Base-by-base conservation (phyloP, 805 yeast genomes). In the Spathaspora girioi region DNA sequence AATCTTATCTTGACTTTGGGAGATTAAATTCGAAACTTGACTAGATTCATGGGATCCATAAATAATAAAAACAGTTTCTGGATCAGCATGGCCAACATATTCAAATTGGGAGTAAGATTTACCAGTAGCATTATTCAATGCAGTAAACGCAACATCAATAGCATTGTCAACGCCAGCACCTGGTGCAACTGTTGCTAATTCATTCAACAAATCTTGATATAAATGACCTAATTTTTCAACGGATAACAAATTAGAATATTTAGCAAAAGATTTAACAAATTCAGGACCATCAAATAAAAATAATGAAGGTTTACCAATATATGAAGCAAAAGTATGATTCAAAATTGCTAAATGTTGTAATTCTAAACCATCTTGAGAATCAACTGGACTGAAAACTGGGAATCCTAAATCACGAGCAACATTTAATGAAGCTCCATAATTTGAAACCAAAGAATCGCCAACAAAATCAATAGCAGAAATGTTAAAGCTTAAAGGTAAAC, bases 281-380 rank as follows among this genome's bases (percentile, higher is more conserved):
- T 83, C 78, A 12, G 87, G 76, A 32, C 97, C 97, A 66, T 92
- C 97, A 64, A 86, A 89, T 55, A 89, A 75, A 67, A 88, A 84
- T 50, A 90, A 65, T 12, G 86, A 77, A 2, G 96, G 87, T 26
- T 70, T 69, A 31, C 80, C 75, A 29, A 70, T 67, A 49, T 68
- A 59, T 3, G 65, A 56, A 18, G 92, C 84, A 56, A 86, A 70
- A 48, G 79, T 86, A 43, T 84, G 73, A 46, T 90, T 78, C 58
- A 89, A 75, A 40, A 87, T 68, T 19, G 96, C 65, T 49, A 84
- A 73, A 55, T 81, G 82, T 68, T 88, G 93, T 49, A 83, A 80
- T 65, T 89, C 96, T 14, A 57, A 38, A 15, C 75, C 77, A 38
- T 76, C 61, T 23, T 76, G 71, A 23, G 65, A 44, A 48, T 77